Evolutionary conservation across 495 filamentous ascomycete species (phyloP).

Genomic region (Tuber microsphaerosporum): DNA sequence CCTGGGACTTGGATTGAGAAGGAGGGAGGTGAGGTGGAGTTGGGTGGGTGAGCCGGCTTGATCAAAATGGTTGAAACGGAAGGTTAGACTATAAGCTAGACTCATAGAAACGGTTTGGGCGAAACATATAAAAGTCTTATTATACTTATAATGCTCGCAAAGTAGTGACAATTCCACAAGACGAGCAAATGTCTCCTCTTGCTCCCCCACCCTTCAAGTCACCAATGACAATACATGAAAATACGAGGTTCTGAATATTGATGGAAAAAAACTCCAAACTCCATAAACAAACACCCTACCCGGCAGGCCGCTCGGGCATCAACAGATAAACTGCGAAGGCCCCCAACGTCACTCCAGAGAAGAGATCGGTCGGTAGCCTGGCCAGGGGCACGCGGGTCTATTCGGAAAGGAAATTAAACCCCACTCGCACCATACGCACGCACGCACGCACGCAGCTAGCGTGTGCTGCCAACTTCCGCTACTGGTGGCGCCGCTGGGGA

Average conservation of each 20-base stretch:
- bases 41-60: not conserved
- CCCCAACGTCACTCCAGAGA: not conserved
- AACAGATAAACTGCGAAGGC: not conserved
- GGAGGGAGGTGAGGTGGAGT: conserved; percentile 1
- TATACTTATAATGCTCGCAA: not conserved
- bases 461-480: not conserved
- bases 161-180: not conserved
- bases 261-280: not conserved
- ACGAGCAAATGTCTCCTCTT: not conserved
- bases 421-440: not conserved
- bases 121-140: not conserved
- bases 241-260: not conserved
- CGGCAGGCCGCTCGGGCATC: not conserved
- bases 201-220: not conserved
- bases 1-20: conserved; percentile 34
- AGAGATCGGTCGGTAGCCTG: not conserved
- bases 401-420: not conserved
- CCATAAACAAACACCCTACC: not conserved
- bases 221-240: not conserved
- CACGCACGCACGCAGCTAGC: not conserved
- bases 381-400: not conserved
- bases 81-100: not conserved
- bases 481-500: not conserved
- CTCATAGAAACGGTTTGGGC: not conserved
- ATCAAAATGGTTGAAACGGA: not conserved